Percentiles rank a stretch among this genome's conserved stretches.
phyloP scores from a whole-genome alignment of 768 basidiomycete genomes.

The Floccularia luteovirens region DNA sequence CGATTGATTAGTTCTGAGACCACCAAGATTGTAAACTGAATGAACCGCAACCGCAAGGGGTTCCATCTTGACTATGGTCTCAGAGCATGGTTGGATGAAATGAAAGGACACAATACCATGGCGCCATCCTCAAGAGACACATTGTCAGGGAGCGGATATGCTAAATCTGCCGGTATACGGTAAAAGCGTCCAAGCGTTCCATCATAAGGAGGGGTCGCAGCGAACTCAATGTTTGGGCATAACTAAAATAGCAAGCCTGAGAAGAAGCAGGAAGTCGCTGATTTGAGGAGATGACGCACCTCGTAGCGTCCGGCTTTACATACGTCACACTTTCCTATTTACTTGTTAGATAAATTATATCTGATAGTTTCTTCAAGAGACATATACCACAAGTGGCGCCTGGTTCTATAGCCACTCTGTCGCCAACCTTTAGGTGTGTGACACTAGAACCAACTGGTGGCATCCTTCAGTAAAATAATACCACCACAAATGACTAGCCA shows the following conservation, averaged over 20 bases:
- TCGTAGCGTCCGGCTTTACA: conserved; percentile 85
- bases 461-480: background rate
- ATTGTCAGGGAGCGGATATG: conserved; percentile 75
- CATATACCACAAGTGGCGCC: conserved; percentile 71
- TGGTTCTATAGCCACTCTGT: conserved; percentile 89
- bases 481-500: conserved; percentile 13
- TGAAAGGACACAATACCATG: conserved; percentile 49
- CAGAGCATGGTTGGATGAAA: background rate
- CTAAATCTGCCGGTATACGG: conserved; percentile 77
- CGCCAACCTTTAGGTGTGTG: conserved; percentile 70
- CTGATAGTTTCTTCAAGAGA: background rate
- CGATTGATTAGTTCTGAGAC: conserved; percentile 64
- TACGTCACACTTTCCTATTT: conserved; percentile 53
- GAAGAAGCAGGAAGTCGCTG: background rate
- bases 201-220: conserved; percentile 90
- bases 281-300: conserved; percentile 31
- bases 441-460: conserved; percentile 66
- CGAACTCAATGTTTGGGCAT: conserved; percentile 81
- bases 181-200: conserved; percentile 89
- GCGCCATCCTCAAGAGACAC: conserved; percentile 92
- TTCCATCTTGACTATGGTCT: conserved; percentile 58
- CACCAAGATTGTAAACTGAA: conserved; percentile 72
- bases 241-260: conserved; percentile 36
- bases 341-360: conserved; percentile 2
- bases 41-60: conserved; percentile 92